Base-by-base conservation (phyloP, 257 asterid species). In the Leptodermis oblonga region DNA sequence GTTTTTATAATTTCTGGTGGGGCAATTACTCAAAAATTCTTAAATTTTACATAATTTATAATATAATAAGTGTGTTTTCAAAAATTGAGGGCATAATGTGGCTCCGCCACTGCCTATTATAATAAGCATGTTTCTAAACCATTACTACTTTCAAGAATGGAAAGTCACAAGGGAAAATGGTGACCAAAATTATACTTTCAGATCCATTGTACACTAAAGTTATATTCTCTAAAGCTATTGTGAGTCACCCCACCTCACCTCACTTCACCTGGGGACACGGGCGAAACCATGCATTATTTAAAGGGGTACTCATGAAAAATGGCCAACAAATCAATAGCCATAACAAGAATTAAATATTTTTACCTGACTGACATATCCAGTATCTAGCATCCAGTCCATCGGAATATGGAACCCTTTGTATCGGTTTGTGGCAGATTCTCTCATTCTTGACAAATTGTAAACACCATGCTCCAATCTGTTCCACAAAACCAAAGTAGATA, bases 381-480 rank as follows among this genome's bases (percentile, higher is more conserved):
- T 73, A 58, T 94, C 99, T 68, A 80, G 83, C 99, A 94, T 94
- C 99, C 99, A 94, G 26, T 83, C 85, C 78, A 86, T 75, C 26
- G 99, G 99, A 75, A 94, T 89, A 54, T 78, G 85, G 54, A 83
- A 89, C 55, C 82, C 72, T 75, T 86, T 91, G 73, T 86, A 94
- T 63, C 97, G 74, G 69, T 84, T 85, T 0, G 90, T 68, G 54
- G 97, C 93, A 2, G 95, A 80, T 74, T 94, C 99, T 75, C 95
- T 91, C 92, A 87, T 80, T 74, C 99, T 80, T 7, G 97, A 86
- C 69, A 94, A 73, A 81, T 84, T 94, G 73, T 87, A 87, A 61
- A 83, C 87, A 17, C 96, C 85, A 23, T 86, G 97, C 88, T 94
- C 99, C 86, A 94, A 78, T 83, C 98, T 92, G 86, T 63, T 33